A percentile compares a stretch with the other conserved stretches of the same genome.
phyloP scores from a whole-genome alignment of 2,329 filamentous ascomycete genomes.

The Triangularia setosa region DNA sequence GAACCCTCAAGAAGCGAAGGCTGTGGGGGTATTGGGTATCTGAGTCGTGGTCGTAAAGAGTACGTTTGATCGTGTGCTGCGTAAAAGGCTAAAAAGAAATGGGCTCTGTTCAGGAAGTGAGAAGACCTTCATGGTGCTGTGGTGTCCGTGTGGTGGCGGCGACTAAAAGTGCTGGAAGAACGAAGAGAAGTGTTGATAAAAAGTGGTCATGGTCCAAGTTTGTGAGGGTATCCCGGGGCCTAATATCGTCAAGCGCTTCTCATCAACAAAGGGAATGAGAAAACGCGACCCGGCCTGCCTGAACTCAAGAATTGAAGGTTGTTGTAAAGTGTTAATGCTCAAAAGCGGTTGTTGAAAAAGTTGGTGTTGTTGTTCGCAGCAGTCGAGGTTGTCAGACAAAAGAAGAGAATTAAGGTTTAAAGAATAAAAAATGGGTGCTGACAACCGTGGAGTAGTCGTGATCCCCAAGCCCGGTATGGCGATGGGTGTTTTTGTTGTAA shows the following conservation, averaged over 20 bases:
- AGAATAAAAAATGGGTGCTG: constrained; percentile 6
- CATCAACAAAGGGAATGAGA: neutral
- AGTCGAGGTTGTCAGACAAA: constrained; percentile 7
- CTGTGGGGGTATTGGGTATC: neutral
- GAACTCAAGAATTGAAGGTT: constrained; percentile 10
- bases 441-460: neutral
- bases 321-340: neutral
- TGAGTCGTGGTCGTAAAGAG: constrained; percentile 10
- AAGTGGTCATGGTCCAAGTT: constrained; percentile 6
- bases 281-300: constrained; percentile 12
- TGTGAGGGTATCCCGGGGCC: constrained; percentile 2
- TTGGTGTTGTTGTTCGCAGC: constrained; percentile 3
- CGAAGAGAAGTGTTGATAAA: constrained; percentile 13
- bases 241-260: neutral
- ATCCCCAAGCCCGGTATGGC: constrained; percentile 2
- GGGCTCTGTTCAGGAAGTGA: neutral
- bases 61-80: constrained; percentile 5
- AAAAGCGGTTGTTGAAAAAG: neutral
- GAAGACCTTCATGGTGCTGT: neutral
- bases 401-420: constrained; percentile 3
- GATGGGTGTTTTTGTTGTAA: neutral
- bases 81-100: constrained; percentile 17
- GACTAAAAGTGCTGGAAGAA: constrained; percentile 16
- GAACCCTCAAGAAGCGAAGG: constrained; percentile 8
- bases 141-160: constrained; percentile 1